phyloP scores from a whole-genome alignment of 257 asterid species.

The Echium plantagineum region DNA sequence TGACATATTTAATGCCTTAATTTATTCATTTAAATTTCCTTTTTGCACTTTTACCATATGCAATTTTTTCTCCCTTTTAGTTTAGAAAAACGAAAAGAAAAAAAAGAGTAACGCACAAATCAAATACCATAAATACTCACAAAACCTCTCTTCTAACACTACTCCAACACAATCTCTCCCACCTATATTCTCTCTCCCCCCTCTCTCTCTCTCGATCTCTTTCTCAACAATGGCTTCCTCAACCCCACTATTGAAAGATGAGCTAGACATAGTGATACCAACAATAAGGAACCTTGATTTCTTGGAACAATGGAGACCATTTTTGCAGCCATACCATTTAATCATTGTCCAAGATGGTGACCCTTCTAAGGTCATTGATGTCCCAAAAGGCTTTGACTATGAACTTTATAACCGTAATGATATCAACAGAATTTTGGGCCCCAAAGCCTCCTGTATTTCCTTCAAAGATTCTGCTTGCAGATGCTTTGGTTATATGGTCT shows the following conservation, averaged over 20 bases:
- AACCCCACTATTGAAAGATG: constrained; percentile 20
- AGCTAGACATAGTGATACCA: constrained; percentile 36
- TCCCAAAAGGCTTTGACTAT: constrained; percentile 33
- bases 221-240: constrained; percentile 2
- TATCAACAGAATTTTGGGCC: constrained; percentile 28
- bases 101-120: constrained; percentile 6
- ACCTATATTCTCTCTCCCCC: background rate
- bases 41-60: no score
- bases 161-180: background rate
- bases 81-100: no score
- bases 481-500: constrained; percentile 34
- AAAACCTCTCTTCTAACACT: background rate
- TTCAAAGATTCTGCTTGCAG: constrained; percentile 39
- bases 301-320: constrained; percentile 35
- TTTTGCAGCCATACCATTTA: constrained; percentile 32
- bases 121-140: background rate
- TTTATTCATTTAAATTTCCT: no score
- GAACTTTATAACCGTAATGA: constrained; percentile 34
- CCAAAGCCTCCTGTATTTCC: constrained; percentile 32
- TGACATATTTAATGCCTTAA: no score
- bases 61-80: no score
- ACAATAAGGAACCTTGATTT: constrained; percentile 32
- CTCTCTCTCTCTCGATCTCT: no score
- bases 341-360: constrained; percentile 40
- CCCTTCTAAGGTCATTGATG: constrained; percentile 21